Evolutionary conservation across 176 grass and related monocot genomes (phyloP).

Genomic region (Aegilops umbellulata): DNA sequence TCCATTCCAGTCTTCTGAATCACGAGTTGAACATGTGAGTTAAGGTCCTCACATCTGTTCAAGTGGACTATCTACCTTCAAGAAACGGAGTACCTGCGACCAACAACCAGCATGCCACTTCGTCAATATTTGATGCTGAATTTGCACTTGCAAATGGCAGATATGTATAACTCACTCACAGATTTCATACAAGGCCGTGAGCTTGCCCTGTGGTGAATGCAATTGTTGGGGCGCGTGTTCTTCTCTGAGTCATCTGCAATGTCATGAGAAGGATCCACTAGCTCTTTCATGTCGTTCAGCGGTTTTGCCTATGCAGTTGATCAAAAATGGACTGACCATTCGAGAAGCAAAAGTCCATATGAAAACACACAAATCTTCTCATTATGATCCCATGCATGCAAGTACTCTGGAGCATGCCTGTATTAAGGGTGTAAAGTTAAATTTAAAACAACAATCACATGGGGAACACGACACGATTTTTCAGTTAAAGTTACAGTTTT

Average conservation of each 20-base stretch:
- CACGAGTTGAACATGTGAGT: slow-evolving; percentile 55
- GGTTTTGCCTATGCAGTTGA: slow-evolving; percentile 53
- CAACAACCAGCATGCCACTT: slow-evolving; percentile 15
- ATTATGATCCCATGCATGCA: slow-evolving; percentile 81
- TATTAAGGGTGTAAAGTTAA: background rate
- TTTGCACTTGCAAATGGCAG: background rate
- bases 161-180: slow-evolving; percentile 33
- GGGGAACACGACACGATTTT: no score
- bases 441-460: slow-evolving; percentile 29
- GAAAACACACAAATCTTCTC: slow-evolving; percentile 87
- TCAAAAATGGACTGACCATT: slow-evolving; percentile 17
- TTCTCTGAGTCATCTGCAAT: slow-evolving; percentile 53
- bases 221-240: slow-evolving; percentile 39
- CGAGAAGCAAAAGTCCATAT: slow-evolving; percentile 62
- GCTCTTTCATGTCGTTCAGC: slow-evolving; percentile 61
- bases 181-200: slow-evolving; percentile 67
- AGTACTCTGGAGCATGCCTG: slow-evolving; percentile 85
- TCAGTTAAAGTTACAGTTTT: background rate
- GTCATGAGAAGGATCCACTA: slow-evolving; percentile 56
- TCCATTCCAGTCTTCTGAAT: slow-evolving; percentile 66
- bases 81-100: slow-evolving; percentile 63
- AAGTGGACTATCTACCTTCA: slow-evolving; percentile 53
- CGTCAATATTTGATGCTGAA: slow-evolving; percentile 2
- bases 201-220: slow-evolving; percentile 70
- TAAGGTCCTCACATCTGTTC: slow-evolving; percentile 42